A percentile compares a stretch with the other conserved stretches of the same genome.
phyloP scores from a whole-genome alignment of 2,329 filamentous ascomycete species.

The Diplodia mutila region DNA sequence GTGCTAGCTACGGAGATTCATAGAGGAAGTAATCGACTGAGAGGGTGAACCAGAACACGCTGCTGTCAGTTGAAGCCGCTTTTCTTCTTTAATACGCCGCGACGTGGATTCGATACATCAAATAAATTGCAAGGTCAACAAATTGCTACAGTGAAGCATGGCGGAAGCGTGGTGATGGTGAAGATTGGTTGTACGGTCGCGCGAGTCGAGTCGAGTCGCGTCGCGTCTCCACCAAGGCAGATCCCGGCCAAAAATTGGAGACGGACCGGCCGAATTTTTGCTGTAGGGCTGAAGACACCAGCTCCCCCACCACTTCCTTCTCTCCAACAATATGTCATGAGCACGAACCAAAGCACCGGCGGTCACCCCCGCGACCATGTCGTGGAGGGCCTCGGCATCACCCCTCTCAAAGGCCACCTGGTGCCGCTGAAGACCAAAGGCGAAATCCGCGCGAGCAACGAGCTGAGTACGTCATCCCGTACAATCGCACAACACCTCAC shows the following conservation, averaged over 20 bases:
- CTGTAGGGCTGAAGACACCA: conserved; percentile 10
- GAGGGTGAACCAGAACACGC: not conserved
- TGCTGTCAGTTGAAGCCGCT: not conserved
- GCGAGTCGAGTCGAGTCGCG: not conserved
- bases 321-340: conserved; percentile 26
- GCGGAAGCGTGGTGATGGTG: not conserved
- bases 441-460: conserved; percentile 53
- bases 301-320: not conserved
- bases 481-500: not conserved
- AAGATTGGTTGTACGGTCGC: not conserved
- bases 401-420: conserved; percentile 31
- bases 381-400: conserved; percentile 16
- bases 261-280: conserved; percentile 13
- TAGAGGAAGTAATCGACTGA: not conserved
- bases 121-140: not conserved
- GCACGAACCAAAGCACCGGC: conserved; percentile 14
- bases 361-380: not conserved
- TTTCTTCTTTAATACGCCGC: not conserved
- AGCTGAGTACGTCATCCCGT: conserved; percentile 40
- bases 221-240: not conserved
- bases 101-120: no score
- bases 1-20: not conserved
- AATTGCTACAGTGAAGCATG: not conserved
- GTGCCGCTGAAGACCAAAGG: conserved; percentile 54
- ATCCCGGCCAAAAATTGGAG: not conserved